Evolutionary conservation across 2,329 filamentous ascomycete genomes (phyloP), one percentile per base, ranked within the genome.

Genomic region (Tolypocladium album): DNA sequence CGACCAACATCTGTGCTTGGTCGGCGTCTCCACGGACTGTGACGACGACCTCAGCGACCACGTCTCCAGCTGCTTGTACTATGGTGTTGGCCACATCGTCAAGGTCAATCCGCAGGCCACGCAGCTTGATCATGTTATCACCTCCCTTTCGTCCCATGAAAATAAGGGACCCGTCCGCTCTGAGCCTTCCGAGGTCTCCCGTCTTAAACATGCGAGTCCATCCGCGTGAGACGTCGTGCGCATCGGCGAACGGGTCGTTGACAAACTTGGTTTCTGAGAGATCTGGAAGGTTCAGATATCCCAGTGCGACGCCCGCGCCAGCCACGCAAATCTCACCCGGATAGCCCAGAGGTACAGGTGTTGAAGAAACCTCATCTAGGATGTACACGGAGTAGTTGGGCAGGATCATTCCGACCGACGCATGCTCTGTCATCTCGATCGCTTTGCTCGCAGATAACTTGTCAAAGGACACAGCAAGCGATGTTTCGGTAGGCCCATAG

Each of bases 111-210:
- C 77, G 72, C 3, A 76, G 58, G 1, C 78, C 78, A 2, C 71
- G 68, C 1, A 82, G 65, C 63, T 82, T 82, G 62, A 81, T 66
- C 52, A 78, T 73, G 0, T 72, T 75, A 58, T 80, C 76, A 4
- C 75, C 76, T 1, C 61, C 66, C 1, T 76, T 72, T 0, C 78
- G 74, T 0, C 76, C 75, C 7, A 71, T 59, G 38, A 75, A 66
- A 1, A 70, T 58, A 0, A 80, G 63, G 0, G 65, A 61, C 1
- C 76, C 76, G 38, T 76, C 70, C 0, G 60, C 24, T 1, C 60
- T 60, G 31, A 77, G 64, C 3, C 68, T 67, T 1, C 73, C 77
- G 20, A 61, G 64, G 60, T 80, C 77, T 1, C 77, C 76, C 1
- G 76, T 78, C 22, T 69, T 71, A 62, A 78, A 75, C 57, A 76